phyloP scores from a whole-genome alignment of 768 basidiomycete species.

The Tricholoma hemisulphureum region DNA sequence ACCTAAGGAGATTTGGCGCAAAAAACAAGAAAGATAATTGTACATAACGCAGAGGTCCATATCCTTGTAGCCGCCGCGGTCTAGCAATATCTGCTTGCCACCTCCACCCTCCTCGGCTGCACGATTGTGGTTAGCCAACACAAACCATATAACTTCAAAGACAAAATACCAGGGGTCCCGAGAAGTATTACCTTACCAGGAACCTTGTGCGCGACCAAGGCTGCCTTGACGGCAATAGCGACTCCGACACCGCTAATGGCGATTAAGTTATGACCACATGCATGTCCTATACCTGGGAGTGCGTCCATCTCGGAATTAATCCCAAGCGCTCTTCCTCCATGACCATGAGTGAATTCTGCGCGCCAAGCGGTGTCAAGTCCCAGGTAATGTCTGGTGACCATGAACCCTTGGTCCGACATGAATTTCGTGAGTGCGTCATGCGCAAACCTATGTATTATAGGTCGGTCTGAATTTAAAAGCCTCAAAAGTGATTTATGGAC shows the following conservation, averaged over 20 bases:
- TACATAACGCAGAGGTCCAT: slow-evolving; percentile 85
- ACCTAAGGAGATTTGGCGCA: background rate
- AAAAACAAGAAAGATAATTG: slow-evolving; percentile 3
- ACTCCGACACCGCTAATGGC: slow-evolving; percentile 74
- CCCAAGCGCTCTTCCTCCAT: slow-evolving; percentile 64
- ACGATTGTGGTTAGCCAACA: slow-evolving; percentile 10
- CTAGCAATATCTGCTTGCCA: slow-evolving; percentile 73
- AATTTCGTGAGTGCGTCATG: slow-evolving; percentile 68
- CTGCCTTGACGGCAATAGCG: slow-evolving; percentile 71
- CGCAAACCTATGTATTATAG: slow-evolving; percentile 50
- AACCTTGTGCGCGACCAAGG: slow-evolving; percentile 59
- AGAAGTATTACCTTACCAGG: slow-evolving; percentile 70
- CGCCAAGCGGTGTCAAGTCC: slow-evolving; percentile 76
- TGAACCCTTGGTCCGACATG: slow-evolving; percentile 66
- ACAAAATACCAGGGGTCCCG: slow-evolving; percentile 65
- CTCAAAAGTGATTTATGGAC: slow-evolving; percentile 34
- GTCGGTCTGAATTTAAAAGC: slow-evolving; percentile 5
- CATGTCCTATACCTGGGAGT: slow-evolving; percentile 56
- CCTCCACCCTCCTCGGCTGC: slow-evolving; percentile 77
- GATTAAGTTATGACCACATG: slow-evolving; percentile 83
- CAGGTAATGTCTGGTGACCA: slow-evolving; percentile 68
- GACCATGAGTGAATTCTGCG: slow-evolving; percentile 63
- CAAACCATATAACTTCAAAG: background rate
- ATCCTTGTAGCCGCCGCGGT: slow-evolving; percentile 72
- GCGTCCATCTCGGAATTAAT: slow-evolving; percentile 83